These are phyloP conservation scores for Thoreauomyces humboldtii DNA, from an alignment of 192 early-diverging fungal species.

Conservation along the genomic window DNA sequence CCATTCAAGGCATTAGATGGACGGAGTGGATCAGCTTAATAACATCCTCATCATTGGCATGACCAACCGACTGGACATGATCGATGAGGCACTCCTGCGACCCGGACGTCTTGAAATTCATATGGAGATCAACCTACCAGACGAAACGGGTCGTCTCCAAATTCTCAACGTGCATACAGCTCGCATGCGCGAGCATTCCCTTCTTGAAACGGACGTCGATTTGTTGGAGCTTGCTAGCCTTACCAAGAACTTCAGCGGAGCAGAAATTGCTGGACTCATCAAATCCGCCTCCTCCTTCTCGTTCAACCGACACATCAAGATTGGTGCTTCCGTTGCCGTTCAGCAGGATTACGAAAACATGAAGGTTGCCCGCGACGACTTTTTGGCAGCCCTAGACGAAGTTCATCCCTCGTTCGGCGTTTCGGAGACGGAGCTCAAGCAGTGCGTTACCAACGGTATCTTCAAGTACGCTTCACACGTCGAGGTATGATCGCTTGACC, in stretches of 20 bases:
- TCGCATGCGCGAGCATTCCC: constrained; percentile 75
- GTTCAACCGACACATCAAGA: constrained; percentile 92
- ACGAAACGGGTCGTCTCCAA: constrained; percentile 87
- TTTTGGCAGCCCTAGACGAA: constrained; percentile 86
- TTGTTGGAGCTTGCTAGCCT: constrained; percentile 77
- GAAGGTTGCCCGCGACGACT: constrained; percentile 83
- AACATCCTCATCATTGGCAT: constrained; percentile 98
- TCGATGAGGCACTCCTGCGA: constrained; percentile 95
- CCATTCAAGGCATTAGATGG: too few relatives aligned
- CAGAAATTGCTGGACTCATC: constrained; percentile 88
- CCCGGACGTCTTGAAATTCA: constrained; percentile 96
- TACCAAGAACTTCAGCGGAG: constrained; percentile 97
- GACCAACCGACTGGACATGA: constrained; percentile 97
- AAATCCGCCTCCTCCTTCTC: constrained; percentile 93
- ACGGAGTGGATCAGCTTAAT: constrained; percentile 98
- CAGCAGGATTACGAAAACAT: constrained; percentile 84
- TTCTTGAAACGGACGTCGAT: constrained; percentile 79
- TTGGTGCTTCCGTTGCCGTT: constrained; percentile 79
- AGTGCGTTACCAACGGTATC: constrained; percentile 80
- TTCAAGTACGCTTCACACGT: constrained; percentile 71
- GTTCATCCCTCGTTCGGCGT: constrained; percentile 94
- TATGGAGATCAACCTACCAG: constrained; percentile 93
- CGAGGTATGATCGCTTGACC: too few relatives aligned
- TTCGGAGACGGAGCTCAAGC: constrained; percentile 83
- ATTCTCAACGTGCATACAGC: constrained; percentile 95